Evolutionary conservation across 768 basidiomycete genomes (phyloP), one percentile per base, ranked within the genome.

Genomic region (Paxillus rubicundulus): DNA sequence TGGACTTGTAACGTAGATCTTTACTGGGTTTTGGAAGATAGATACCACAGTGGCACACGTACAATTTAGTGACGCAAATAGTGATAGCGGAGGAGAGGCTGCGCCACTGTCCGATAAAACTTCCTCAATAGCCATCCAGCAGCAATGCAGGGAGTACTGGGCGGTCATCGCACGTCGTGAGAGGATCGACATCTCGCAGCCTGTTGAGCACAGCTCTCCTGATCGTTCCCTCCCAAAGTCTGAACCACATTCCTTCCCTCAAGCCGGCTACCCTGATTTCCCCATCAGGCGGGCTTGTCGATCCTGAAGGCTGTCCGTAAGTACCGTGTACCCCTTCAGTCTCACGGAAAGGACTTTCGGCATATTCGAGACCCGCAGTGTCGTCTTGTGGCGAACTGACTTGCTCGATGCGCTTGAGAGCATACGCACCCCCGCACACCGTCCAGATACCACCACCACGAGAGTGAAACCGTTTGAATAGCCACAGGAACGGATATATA

Each of bases 401-500:
- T 58, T 50, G 53, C 17, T 59, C 61, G 34, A 59, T 50, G 18
- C 76, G 74, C 65, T 85, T 87, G 41, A 91, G 70, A n/a, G 86
- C 77, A 61, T 88, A 90, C 10, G 85, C 87, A 13, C 82, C 82
- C 17, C 89, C 89, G 47, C 84, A 85, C 7, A 91, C 83, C 57
- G 78, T 74, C 90, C 90, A 92, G 10, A 73, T 70, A 0, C 87
- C 91, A 6, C 90, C 90, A 9, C 89, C 88, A 0, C 70, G 72
- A 5, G 73, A 62, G 59, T 85, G 77, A 68, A 87, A 86, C 4
- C 84, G 81, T 64, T 83, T 82, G 69, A 82, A 90, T 4, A 92
- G 68, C 89, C 89, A 92, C 55, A 92, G 77, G 66, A 90, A 83
- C 0, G 89, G 90, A 62, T 82, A 92, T 52, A 93, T 75, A 53